Conservation (phyloP, 1,284 basidiomycete genomes). For the Afroboletus lepidellus region DNA sequence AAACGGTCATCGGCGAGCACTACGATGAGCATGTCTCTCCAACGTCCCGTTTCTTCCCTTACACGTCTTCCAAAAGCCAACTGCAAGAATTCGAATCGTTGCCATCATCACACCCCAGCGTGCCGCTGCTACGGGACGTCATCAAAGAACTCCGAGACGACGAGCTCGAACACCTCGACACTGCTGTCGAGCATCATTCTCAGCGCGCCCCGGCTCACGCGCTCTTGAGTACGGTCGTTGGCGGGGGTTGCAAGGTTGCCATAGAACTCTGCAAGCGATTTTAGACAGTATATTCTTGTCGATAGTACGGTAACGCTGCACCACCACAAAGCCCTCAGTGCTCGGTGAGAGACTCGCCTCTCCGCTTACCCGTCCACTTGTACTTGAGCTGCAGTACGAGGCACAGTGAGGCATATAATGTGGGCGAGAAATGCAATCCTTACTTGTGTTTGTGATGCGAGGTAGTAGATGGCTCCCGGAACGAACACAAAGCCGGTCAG, state of each 20-base stretch:
- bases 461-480: constrained; percentile 45
- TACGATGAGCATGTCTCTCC: constrained; percentile 84
- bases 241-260: constrained; percentile 84
- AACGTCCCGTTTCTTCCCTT: constrained; percentile 5
- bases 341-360: constrained; percentile 40
- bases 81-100: constrained; percentile 65
- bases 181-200: constrained; percentile 85
- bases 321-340: constrained; percentile 12
- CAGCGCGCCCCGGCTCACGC: constrained; percentile 93
- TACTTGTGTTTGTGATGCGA: constrained; percentile 39
- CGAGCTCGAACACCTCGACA: constrained; percentile 92
- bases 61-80: constrained; percentile 51
- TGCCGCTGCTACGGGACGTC: constrained; percentile 74
- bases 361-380: constrained; percentile 48
- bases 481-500: constrained; percentile 49
- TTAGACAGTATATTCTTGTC: constrained; percentile 35
- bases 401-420: constrained; percentile 1
- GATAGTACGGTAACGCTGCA: background rate
- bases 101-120: constrained; percentile 70
- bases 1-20: constrained; percentile 97
- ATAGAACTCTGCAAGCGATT: constrained; percentile 87
- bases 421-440: constrained; percentile 8
- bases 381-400: constrained; percentile 41
- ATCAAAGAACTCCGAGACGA: constrained; percentile 91
- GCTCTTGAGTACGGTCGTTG: constrained; percentile 82